Percentiles rank a stretch among this genome's conserved stretches.
These are phyloP conservation scores for Moniliophthora roreri DNA, from an alignment of 1,284 basidiomycete species.

Conservation along the genomic window DNA sequence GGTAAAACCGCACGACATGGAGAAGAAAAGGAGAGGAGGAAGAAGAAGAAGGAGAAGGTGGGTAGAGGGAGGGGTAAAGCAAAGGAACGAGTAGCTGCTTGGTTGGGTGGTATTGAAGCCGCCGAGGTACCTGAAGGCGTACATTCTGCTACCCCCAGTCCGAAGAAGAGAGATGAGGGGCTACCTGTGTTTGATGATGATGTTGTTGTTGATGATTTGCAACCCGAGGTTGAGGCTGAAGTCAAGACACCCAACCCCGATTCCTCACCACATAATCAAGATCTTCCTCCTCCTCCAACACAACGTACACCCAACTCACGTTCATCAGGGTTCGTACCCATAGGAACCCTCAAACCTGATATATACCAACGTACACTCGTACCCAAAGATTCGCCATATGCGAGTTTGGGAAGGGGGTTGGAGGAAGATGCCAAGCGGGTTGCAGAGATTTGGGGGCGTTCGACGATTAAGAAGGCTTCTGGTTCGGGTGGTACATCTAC, in stretches of 20 bases:
- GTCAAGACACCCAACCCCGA: too few species aligned
- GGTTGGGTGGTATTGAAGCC: slow-evolving; percentile 65
- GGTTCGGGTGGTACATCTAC: too few species aligned
- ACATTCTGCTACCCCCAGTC: too few species aligned
- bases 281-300: slow-evolving; percentile 30
- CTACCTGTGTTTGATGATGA: too few species aligned
- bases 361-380: slow-evolving; percentile 26
- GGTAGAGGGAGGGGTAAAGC: background rate
- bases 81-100: slow-evolving; percentile 43
- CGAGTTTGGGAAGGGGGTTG: slow-evolving; percentile 19
- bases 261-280: too few species aligned
- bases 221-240: too few species aligned
- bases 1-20: background rate
- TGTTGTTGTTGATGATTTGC: slow-evolving; percentile 5
- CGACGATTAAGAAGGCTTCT: too few species aligned
- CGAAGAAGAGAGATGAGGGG: too few species aligned
- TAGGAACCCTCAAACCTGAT: slow-evolving; percentile 49
- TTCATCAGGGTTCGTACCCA: slow-evolving; percentile 71
- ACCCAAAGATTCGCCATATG: slow-evolving; percentile 15
- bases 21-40: background rate
- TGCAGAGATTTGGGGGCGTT: slow-evolving; percentile 36
- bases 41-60: background rate
- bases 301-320: slow-evolving; percentile 53
- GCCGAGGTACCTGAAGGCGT: slow-evolving; percentile 33
- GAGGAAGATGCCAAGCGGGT: slow-evolving; percentile 35